Conservation (phyloP, 805 yeast species). For the Spathaspora passalidarum region DNA sequence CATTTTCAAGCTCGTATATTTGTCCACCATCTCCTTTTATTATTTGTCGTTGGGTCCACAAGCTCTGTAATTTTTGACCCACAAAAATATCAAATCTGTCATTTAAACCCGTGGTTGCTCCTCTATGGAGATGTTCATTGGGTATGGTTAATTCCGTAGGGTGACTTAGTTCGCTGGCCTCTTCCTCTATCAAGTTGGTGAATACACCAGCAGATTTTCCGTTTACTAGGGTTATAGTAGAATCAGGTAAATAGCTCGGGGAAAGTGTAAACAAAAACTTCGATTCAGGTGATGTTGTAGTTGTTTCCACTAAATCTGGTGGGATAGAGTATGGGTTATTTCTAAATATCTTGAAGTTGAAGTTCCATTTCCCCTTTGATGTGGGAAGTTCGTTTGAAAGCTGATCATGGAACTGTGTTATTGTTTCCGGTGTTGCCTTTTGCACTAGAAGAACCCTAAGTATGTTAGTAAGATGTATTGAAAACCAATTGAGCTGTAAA, state of each 20-base stretch:
- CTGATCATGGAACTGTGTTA: conserved; percentile 67
- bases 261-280: conserved; percentile 49
- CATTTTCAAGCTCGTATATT: conserved; percentile 54
- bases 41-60: conserved; percentile 69
- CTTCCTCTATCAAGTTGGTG: conserved; percentile 34
- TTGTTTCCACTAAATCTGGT: conserved; percentile 25
- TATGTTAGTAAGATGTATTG: background rate
- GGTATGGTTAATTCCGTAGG: conserved; percentile 26
- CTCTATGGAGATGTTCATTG: conserved; percentile 40
- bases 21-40: conserved; percentile 76
- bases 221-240: conserved; percentile 49
- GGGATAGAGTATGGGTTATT: conserved; percentile 57
- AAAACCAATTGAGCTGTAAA: conserved; percentile 4
- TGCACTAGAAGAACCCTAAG: conserved; percentile 35
- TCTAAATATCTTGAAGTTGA: conserved; percentile 64
- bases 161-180: conserved; percentile 14
- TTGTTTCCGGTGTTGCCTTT: conserved; percentile 53
- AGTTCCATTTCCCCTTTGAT: conserved; percentile 61
- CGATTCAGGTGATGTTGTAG: conserved; percentile 31
- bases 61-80: conserved; percentile 56
- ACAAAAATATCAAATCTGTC: conserved; percentile 59
- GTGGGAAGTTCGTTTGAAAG: conserved; percentile 66
- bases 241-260: conserved; percentile 46
- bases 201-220: conserved; percentile 36
- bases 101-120: conserved; percentile 53